phyloP scores from a whole-genome alignment of 768 basidiomycete genomes.

The Lactarius sp. region DNA sequence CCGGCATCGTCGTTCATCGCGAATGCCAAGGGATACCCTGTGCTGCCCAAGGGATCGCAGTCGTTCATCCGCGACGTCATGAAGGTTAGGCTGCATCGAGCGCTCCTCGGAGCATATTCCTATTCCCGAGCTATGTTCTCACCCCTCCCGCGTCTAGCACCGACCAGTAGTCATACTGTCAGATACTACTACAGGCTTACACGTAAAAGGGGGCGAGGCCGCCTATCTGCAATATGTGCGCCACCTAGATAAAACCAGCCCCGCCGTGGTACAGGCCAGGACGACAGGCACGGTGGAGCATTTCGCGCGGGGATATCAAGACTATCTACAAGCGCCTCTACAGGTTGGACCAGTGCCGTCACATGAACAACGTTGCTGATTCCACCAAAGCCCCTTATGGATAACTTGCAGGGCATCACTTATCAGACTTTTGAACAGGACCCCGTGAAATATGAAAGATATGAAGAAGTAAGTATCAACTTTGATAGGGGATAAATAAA shows the following conservation, averaged over 20 bases:
- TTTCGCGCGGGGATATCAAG: constrained; percentile 90
- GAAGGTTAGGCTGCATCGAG: constrained; percentile 49
- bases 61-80: constrained; percentile 86
- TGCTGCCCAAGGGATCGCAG: constrained; percentile 90
- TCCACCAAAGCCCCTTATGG: constrained; percentile 78
- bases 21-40: constrained; percentile 95
- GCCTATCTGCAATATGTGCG: constrained; percentile 89
- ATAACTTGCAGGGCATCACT: constrained; percentile 90
- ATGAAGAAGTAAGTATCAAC: constrained; percentile 70
- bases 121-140: constrained; percentile 3
- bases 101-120: neutral
- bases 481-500: neutral
- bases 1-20: constrained; percentile 91
- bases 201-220: constrained; percentile 72
- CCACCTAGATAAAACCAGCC: constrained; percentile 76
- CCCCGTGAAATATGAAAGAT: constrained; percentile 92
- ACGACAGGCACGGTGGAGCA: constrained; percentile 77
- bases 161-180: constrained; percentile 81
- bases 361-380: constrained; percentile 11
- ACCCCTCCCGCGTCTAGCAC: constrained; percentile 47
- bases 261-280: constrained; percentile 55
- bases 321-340: constrained; percentile 90
- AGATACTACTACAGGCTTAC: constrained; percentile 57
- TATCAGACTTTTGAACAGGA: constrained; percentile 98
- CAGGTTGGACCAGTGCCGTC: constrained; percentile 50